Evolutionary conservation across 306 rosid genomes (phyloP), one percentile per base, ranked within the genome.

Genomic region (Casuarina equisetifolia): DNA sequence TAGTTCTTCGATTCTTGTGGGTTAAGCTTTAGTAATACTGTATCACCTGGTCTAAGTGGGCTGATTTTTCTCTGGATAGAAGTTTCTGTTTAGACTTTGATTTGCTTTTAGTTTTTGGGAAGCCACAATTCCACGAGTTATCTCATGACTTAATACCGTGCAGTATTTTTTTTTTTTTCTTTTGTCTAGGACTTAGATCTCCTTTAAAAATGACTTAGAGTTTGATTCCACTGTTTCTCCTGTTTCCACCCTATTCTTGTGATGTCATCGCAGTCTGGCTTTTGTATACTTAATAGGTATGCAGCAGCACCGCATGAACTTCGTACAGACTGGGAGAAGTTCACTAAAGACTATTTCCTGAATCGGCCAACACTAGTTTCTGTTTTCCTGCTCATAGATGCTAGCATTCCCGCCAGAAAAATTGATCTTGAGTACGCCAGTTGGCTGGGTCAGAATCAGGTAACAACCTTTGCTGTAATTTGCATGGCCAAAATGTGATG

Each of bases 401-500:
- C 92, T 53, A 96, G 99, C 91, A 93, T 96, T 73, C 98, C 99
- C 55, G 98, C 96, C 64, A 96, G 89, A 82, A 82, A 74, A 63
- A 89, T 87, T 62, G 99, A 93, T 87, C 96, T 96, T 5, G 97
- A 96, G 66, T 96, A 93, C 85, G 98, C 99, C 50, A 83, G 94
- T 77, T 96, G 98, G 99, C 89, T 96, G 85, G 99, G 96, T 48
- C 87, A 88, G 87, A 96, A 96, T 86, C 90, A 96, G 98, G 99
- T 94, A 87, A 54, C 20, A 48, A 67, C 38, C 32, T 58, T 44
- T 75, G 50, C 10, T 71, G 62, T 79, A 20, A 40, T 32, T 36
- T 32, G 36, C 16, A 57, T 58, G 75, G 38, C 16, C 46, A 57
- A 38, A 42, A 54, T 43, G 42, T 68, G 73, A 68, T 35, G 75